phyloP scores from a whole-genome alignment of 2,329 filamentous ascomycete genomes.

The Fusarium clavum region DNA sequence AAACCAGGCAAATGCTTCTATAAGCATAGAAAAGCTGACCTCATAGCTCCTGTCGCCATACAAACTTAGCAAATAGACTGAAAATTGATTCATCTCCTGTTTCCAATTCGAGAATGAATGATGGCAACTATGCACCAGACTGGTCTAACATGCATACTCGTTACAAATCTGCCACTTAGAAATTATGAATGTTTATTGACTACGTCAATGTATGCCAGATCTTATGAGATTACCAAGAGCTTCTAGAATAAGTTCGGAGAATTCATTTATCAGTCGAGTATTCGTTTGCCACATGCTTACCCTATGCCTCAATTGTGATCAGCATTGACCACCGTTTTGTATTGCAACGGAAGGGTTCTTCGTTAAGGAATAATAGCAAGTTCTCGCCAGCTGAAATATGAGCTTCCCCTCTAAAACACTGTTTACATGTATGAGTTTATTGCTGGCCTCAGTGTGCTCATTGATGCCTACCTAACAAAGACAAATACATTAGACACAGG shows the following conservation, averaged over 20 bases:
- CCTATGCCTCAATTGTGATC: neutral
- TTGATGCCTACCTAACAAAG: fast-evolving
- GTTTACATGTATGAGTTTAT: neutral
- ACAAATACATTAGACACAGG: neutral
- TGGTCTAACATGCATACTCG: neutral
- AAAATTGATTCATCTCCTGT: neutral
- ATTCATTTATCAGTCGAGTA: neutral
- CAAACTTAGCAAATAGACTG: neutral
- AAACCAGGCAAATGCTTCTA: neutral
- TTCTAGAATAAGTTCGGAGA: neutral
- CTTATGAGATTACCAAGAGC: too few relatives aligned
- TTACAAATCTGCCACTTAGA: neutral
- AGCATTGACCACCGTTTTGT: neutral
- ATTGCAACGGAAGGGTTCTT: neutral
- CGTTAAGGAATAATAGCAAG: too few relatives aligned
- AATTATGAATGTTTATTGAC: neutral
- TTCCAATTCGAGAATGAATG: neutral
- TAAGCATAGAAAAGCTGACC: neutral
- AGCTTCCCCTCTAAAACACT: neutral
- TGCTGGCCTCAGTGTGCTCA: neutral
- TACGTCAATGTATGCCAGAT: neutral
- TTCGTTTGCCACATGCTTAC: neutral
- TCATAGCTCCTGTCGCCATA: neutral
- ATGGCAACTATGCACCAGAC: too few relatives aligned
- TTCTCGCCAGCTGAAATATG: neutral